Base-by-base conservation (phyloP, 805 yeast species). In the Lipomyces mesembrius region DNA sequence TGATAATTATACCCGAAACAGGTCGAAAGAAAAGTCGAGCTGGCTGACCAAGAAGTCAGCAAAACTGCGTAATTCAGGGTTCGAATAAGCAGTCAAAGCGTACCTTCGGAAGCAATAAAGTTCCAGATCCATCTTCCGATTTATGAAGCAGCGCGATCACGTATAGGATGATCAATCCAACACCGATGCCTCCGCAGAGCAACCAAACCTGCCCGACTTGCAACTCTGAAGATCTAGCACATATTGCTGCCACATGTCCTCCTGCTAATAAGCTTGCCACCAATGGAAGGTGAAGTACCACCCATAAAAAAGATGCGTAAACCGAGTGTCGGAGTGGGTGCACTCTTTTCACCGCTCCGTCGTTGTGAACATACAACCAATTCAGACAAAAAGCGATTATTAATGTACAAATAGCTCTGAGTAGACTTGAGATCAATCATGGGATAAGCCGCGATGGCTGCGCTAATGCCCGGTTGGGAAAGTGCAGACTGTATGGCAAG, bases 351-450 rank as follows among this genome's bases (percentile, higher is more conserved):
- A 72, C 69, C 14, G 83, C 71, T 0, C 87, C 86, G 52, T 85
- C 87, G 7, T 85, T 87, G 65, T 83, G 80, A 70, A 81, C 80
- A 70, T 87, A 87, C n/a, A 86, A 71, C 82, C 87, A 84, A 69
- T 85, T 76, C 57, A 85, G 74, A 34, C 77, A 64, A 71, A 82
- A 86, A 1, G 89, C 85, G 57, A 81, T 81, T 14, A 85, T 74
- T 60, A 85, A 72, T 12, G 83, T 70, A 64, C 84, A 78, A 6
- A 85, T 69, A 0, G 85, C 89, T 60, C 88, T 77, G n/a, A 81
- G 82, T 25, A 84, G 75, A n/a, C n/a, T n/a, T n/a, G n/a, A n/a
- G n/a, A n/a, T n/a, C n/a, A n/a, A n/a, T n/a, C n/a, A n/a, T n/a
- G n/a, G n/a, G n/a, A n/a, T n/a, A n/a, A n/a, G n/a, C n/a, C n/a